Evolutionary conservation across 2,329 filamentous ascomycete species (phyloP).

Genomic region (Colletotrichum sp.): DNA sequence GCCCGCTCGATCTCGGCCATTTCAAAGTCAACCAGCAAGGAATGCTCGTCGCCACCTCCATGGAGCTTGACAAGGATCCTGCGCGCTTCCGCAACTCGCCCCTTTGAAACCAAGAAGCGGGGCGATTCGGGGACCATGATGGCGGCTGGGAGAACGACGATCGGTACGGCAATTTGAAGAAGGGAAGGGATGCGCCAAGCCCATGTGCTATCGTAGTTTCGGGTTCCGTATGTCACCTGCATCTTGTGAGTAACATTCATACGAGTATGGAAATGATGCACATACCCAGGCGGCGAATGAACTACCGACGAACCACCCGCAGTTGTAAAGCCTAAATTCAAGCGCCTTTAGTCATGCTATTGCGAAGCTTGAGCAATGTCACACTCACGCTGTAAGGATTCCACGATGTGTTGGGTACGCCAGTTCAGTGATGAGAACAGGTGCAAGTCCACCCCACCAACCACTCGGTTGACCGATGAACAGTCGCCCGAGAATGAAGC

Average conservation of each 20-base stretch:
- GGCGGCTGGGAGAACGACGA: conserved; percentile 4
- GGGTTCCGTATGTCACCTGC: background rate
- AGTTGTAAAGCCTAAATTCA: background rate
- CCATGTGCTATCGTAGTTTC: background rate
- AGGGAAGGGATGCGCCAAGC: background rate
- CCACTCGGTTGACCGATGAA: conserved; percentile 39
- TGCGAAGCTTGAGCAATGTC: background rate
- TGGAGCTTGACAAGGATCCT: conserved; percentile 44
- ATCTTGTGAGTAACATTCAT: background rate
- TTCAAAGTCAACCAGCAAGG: conserved; percentile 37
- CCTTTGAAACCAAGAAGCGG: conserved; percentile 11
- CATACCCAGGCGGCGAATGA: background rate
- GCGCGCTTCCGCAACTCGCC: conserved; percentile 28
- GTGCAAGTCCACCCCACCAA: conserved; percentile 34
- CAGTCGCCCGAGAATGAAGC: conserved; percentile 39
- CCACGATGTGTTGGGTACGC: conserved; percentile 44
- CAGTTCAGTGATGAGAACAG: conserved; percentile 47
- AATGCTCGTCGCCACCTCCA: conserved; percentile 40
- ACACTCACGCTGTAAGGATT: conserved; percentile 26
- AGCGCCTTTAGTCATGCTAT: background rate
- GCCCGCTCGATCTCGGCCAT: conserved; percentile 1
- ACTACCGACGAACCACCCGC: background rate
- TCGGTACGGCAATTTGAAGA: background rate
- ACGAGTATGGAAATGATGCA: rapidly evolving
- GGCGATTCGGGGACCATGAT: conserved; percentile 26